Conservation (phyloP, 306 rosid genomes). For the cucumber (Cucumis sativus) region DNA sequence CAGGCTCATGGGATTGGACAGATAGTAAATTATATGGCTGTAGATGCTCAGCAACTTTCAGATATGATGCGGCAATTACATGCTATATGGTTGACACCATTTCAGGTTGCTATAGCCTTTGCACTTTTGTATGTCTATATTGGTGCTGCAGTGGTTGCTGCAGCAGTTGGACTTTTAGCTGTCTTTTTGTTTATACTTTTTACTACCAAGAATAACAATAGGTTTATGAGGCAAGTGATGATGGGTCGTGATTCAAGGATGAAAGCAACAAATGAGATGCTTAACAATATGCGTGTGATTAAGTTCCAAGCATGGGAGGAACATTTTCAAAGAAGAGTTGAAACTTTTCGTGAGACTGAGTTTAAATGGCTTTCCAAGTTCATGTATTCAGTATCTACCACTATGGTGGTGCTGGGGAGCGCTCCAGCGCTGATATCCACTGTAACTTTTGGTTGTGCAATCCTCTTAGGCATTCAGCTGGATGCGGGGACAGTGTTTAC, state of each 20-base stretch:
- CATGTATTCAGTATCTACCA: conserved; percentile 50
- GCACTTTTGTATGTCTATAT: conserved; percentile 47
- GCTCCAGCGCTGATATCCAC: conserved; percentile 58
- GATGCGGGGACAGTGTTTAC: conserved; percentile 94
- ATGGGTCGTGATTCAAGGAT: conserved; percentile 74
- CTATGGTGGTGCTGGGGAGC: conserved; percentile 61
- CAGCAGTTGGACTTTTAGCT: conserved; percentile 34
- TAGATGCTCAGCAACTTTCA: conserved; percentile 78
- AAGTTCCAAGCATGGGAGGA: conserved; percentile 99
- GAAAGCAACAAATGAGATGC: conserved; percentile 97
- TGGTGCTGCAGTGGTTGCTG: conserved; percentile 42
- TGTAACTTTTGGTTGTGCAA: conserved; percentile 61
- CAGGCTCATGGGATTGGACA: conserved; percentile 89
- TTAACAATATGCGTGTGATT: conserved; percentile 87
- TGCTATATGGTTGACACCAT: conserved; percentile 79
- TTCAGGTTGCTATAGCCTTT: conserved; percentile 56
- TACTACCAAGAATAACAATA: conserved; percentile 36
- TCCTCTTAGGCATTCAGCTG: conserved; percentile 48
- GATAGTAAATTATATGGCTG: conserved; percentile 95
- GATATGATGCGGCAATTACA: conserved; percentile 91
- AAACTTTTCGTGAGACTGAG: conserved; percentile 42
- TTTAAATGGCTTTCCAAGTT: conserved; percentile 78
- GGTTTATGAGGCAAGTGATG: conserved; percentile 51
- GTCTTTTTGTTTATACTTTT: conserved; percentile 32
- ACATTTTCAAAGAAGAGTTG: conserved; percentile 61